Evolutionary conservation across 371 early-diverging fungal species (phyloP), one percentile per base, ranked within the genome.

Genomic region (Circinella minor): DNA sequence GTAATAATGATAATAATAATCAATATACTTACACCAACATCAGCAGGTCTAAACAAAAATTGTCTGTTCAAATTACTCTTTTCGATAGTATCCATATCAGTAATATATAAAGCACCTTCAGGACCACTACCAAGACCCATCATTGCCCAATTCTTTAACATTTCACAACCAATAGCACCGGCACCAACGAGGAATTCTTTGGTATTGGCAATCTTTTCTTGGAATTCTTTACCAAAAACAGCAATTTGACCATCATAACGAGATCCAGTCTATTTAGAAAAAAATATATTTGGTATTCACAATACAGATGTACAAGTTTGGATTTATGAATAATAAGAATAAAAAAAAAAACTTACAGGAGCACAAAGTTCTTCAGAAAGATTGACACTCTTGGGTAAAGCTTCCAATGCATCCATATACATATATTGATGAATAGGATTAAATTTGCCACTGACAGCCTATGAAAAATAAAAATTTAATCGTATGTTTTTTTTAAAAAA

Each of bases 131-230:
- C 99, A 55, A 99, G 82, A 59, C 99, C 99, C 91, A 99, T 95
- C 97, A 99, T 93, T 36, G 96, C 95, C 95, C 99, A 98, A 85
- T 99, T 99, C 89, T 99, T 99, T 62, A 99, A 88, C 97, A 99
- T 99, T 83, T 99, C 99, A 86, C 99, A 99, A 63, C 99, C 99
- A 80, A 99, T 99, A 8, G 99, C 99, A 61, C 99, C 99, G 55
- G 99, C 94, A 62, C 99, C 99, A 47, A 99, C 99, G 47, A 99
- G 83, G 89, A 99, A 99, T 75, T 97, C 90, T 64, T 93, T 91
- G 51, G 90, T 84, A 77, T 97, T 93, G 20, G 92, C 88, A 63
- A 99, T 84, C 77, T 90, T 92, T 61, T 94, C 87, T 77, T 98
- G 95, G 88, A 95, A 96, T 59, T 90, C 90, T 63, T 86, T 84